phyloP scores from a whole-genome alignment of 2,329 filamentous ascomycete genomes.

The Aspergillus brunneoviolaceus region DNA sequence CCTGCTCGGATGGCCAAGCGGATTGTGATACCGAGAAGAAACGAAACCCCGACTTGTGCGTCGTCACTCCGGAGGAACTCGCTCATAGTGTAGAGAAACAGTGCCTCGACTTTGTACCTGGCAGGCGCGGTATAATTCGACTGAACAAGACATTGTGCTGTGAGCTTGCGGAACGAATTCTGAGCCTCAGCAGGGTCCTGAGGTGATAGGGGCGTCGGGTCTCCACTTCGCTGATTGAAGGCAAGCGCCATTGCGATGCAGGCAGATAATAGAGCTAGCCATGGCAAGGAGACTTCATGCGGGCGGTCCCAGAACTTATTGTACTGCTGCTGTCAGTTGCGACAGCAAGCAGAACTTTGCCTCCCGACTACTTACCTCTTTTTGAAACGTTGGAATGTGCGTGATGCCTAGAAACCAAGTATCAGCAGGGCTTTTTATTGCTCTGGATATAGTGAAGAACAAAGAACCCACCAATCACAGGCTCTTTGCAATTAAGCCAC shows the following conservation, averaged over 20 bases:
- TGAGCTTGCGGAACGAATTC: constrained; percentile 51
- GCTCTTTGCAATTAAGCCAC: constrained; percentile 36
- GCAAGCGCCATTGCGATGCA: constrained; percentile 30
- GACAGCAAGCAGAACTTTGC: not conserved
- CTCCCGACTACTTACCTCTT: constrained; percentile 22
- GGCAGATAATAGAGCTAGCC: constrained; percentile 33
- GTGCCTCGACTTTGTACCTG: constrained; percentile 33
- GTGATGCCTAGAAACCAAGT: constrained; percentile 20
- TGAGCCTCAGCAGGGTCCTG: constrained; percentile 22
- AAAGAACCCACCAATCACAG: constrained; percentile 26
- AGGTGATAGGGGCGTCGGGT: constrained; percentile 23
- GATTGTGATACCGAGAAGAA: constrained; percentile 56
- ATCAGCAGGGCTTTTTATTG: not conserved
- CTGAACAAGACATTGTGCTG: constrained; percentile 34
- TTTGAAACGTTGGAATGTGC: constrained; percentile 34
- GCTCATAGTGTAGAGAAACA: constrained; percentile 30
- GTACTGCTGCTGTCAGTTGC: constrained; percentile 22
- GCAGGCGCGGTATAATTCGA: constrained; percentile 36
- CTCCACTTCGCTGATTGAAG: constrained; percentile 25
- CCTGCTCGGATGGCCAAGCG: constrained; percentile 63
- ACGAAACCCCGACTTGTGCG: constrained; percentile 53
- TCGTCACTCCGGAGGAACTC: constrained; percentile 35
- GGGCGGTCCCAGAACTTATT: constrained; percentile 33
- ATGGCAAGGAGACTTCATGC: constrained; percentile 27
- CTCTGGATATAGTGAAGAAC: not conserved